Conservation (phyloP, 768 basidiomycete species). For the Serendipita sp. region DNA sequence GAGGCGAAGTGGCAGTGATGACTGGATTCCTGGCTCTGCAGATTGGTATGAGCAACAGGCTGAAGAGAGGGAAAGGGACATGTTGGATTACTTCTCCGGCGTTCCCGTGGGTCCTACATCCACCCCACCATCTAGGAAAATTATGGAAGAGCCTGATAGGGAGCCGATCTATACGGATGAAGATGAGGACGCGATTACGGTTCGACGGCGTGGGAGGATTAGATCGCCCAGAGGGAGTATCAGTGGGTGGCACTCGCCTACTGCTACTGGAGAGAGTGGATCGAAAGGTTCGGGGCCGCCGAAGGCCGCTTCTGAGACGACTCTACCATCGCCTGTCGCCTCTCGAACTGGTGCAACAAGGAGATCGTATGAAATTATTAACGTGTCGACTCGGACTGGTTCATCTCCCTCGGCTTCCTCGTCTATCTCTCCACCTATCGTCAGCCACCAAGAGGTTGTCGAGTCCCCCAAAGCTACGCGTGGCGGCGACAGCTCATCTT, state of each 20-base stretch:
- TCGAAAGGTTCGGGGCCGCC: not conserved
- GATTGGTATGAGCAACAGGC: not conserved
- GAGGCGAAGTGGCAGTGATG: not conserved
- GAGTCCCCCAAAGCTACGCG: not conserved
- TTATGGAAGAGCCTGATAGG: not conserved
- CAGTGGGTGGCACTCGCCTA: not conserved
- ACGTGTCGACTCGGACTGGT: not conserved
- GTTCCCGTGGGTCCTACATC: not conserved
- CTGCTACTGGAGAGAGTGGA: not conserved
- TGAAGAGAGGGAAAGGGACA: not conserved
- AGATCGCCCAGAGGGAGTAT: not conserved
- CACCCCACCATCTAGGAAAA: too few relatives aligned
- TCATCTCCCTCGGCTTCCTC: too few relatives aligned
- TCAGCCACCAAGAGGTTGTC: not conserved
- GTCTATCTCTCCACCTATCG: not conserved
- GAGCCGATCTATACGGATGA: slow-evolving; percentile 6
- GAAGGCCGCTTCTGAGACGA: not conserved
- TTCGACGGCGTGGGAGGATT: not conserved
- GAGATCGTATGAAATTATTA: not conserved
- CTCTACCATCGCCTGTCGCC: not conserved
- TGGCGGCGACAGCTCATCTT: not conserved
- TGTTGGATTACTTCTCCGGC: not conserved
- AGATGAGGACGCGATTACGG: slow-evolving; percentile 3
- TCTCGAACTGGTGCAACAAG: not conserved
- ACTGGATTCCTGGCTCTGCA: not conserved